phyloP scores from a whole-genome alignment of 2,329 filamentous ascomycete genomes.

The Neopestalotiopsis sp. region DNA sequence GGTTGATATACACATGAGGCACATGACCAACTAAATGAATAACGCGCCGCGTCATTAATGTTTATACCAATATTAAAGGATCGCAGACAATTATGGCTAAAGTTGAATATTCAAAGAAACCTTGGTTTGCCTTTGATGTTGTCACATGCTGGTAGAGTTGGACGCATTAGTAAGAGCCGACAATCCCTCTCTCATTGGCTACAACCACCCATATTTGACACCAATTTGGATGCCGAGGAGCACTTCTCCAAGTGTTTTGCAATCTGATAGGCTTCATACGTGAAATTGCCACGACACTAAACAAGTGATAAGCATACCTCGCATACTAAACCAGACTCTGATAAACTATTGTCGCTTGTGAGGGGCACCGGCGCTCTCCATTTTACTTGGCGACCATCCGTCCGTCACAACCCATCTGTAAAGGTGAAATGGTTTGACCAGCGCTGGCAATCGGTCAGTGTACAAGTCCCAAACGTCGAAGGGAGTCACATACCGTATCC shows the following conservation, averaged over 20 bases:
- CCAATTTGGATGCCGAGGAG: too few relatives aligned
- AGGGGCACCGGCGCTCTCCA: background rate
- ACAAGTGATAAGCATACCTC: too few relatives aligned
- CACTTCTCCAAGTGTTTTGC: too few relatives aligned
- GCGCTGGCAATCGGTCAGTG: background rate
- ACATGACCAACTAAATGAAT: background rate
- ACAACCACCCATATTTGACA: too few relatives aligned
- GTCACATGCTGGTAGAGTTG: too few relatives aligned
- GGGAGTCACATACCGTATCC: background rate
- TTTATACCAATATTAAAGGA: background rate
- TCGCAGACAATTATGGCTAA: background rate
- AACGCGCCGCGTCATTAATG: background rate
- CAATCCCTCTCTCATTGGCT: too few relatives aligned
- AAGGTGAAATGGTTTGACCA: background rate
- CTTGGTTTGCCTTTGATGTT: too few relatives aligned
- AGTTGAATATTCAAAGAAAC: background rate
- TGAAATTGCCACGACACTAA: too few relatives aligned
- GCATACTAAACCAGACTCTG: too few relatives aligned
- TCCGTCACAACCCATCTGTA: background rate
- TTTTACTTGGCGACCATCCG: background rate
- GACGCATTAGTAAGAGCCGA: too few relatives aligned
- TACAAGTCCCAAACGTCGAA: background rate
- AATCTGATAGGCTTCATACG: too few relatives aligned
- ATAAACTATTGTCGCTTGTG: too few relatives aligned
- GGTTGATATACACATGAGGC: conserved; percentile 9